Evolutionary conservation across 202 grass and related monocot genomes (phyloP), one percentile per base, ranked within the genome.

Genomic region (Sporobolus alterniflorus): DNA sequence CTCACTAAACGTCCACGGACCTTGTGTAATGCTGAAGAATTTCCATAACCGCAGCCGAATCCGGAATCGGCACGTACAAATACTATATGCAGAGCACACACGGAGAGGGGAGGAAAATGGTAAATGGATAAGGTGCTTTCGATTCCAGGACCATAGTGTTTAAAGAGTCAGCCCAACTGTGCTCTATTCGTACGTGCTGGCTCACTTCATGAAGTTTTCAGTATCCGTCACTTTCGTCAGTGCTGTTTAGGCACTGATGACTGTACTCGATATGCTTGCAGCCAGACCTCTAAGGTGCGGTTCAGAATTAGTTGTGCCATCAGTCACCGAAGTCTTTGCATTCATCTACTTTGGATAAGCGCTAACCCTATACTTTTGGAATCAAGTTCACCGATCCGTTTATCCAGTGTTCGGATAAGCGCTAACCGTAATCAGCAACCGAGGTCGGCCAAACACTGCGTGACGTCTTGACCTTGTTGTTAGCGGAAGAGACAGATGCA

Each of bases 361-460:
- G 25, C 6, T 31, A 43, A 21, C 22, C 34, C 28, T 31, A 17
- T 3, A 9, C 59, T 63, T 63, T 31, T 9, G 11, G 15, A 63
- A 13, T 32, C 1, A 3, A 32, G 59, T 63, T n/a, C n/a, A n/a
- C n/a, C n/a, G 25, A 30, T 4, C 28, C 13, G 28, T 67, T 75
- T 34, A 17, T 74, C 81, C 48, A 4, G 14, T 74, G 14, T 74
- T 25, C 17, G 81, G 77, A 82, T 50, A 77, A 74, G 76, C 17
- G 33, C 36, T 56, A 55, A 52, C 47, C 48, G 20, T 16, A 71
- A 32, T 24, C 16, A 48, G 73, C 30, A 29, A 5, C 82, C 16
- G 43, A 79, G 36, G 71, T 72, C 24, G 66, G 73, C 88, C 77
- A 29, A 68, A 69, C 34, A 67, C 63, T 41, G 5, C n/a, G n/a